Evolutionary conservation across 2,329 filamentous ascomycete genomes (phyloP).

Genomic region (Blastomyces emzantsi): DNA sequence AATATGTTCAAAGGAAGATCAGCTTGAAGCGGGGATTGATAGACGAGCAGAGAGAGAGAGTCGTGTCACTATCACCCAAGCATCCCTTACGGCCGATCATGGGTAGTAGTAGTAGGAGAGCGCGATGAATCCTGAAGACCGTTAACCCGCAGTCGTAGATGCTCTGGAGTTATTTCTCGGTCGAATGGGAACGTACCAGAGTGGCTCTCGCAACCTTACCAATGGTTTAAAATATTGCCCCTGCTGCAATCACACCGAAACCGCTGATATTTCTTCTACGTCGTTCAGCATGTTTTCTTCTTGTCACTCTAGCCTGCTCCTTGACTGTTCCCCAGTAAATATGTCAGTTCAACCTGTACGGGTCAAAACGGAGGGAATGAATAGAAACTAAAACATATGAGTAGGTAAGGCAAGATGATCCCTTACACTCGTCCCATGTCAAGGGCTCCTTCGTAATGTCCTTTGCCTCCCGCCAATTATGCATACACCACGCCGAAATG

Average conservation of each 20-base stretch:
- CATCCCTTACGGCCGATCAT: not conserved
- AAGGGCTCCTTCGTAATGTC: slow-evolving; percentile 17
- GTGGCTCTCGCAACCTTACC: not conserved
- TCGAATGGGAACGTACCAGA: not conserved
- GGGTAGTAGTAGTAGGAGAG: too few relatives aligned
- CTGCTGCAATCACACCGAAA: not conserved
- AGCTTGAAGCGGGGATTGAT: not conserved
- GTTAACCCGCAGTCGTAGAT: not conserved
- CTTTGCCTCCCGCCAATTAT: slow-evolving; percentile 18
- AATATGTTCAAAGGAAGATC: not conserved
- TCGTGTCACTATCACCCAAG: not conserved
- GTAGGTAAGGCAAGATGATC: not conserved
- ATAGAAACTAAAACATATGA: not conserved
- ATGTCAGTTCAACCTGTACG: not conserved
- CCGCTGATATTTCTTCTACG: not conserved
- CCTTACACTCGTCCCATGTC: slow-evolving; percentile 17
- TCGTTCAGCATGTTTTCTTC: not conserved
- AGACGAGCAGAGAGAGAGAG: not conserved
- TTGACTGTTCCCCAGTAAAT: not conserved
- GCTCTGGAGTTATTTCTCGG: not conserved
- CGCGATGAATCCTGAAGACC: not conserved
- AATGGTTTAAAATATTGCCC: not conserved
- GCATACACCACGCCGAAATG: slow-evolving; percentile 17
- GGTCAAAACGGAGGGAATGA: not conserved
- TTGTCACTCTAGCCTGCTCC: slow-evolving; percentile 3